phyloP scores from a whole-genome alignment of 345 rosid genomes.

The Rhodamnia argentea region DNA sequence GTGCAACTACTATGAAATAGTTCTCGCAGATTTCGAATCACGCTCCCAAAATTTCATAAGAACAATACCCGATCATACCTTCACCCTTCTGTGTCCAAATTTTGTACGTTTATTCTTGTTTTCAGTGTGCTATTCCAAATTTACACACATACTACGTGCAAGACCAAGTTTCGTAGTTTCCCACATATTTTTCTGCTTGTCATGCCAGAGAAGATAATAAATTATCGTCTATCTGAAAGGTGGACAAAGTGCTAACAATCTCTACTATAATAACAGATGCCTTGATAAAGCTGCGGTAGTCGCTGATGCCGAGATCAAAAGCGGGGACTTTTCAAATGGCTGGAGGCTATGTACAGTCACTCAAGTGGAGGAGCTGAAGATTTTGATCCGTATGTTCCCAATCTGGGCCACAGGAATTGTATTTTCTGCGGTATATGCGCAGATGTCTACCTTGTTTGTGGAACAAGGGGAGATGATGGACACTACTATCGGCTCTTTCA shows the following conservation, averaged over 20 bases:
- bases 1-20: background rate
- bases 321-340: conserved; percentile 13
- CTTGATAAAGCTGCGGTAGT: conserved; percentile 38
- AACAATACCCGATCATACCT: background rate
- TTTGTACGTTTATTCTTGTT: background rate
- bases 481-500: conserved; percentile 28
- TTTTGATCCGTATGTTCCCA: conserved; percentile 33
- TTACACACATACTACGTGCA: background rate
- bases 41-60: background rate
- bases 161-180: background rate
- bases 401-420: conserved; percentile 44
- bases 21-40: background rate
- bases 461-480: conserved; percentile 45
- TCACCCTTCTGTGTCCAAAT: background rate
- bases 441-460: conserved; percentile 40
- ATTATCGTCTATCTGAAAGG: background rate
- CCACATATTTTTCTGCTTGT: background rate
- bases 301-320: conserved; percentile 18
- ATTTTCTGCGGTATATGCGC: conserved; percentile 29
- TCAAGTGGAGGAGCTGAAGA: conserved; percentile 46
- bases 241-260: background rate
- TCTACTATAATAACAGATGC: conserved; percentile 11
- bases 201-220: background rate
- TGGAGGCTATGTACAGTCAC: conserved; percentile 49
- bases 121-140: background rate